These are phyloP conservation scores for Brassica hybrid DNA, from an alignment of 441 rosid species.

Conservation along the genomic window DNA sequence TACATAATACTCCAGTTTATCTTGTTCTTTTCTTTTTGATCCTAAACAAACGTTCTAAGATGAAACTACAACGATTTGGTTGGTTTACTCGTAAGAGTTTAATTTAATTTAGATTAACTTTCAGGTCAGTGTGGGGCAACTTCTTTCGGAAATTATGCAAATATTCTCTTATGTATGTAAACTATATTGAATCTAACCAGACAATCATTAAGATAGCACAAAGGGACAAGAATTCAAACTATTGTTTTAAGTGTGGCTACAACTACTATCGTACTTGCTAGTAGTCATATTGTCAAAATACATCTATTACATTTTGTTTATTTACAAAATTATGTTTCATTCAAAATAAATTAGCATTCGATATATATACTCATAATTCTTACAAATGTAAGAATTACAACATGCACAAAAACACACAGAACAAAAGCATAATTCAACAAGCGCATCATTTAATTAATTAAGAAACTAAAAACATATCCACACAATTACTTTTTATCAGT, in stretches of 20 bases:
- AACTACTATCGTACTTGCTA: neutral
- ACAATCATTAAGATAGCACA: constrained; percentile 39
- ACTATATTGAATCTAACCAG: constrained; percentile 25
- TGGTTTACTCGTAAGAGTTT: constrained; percentile 12
- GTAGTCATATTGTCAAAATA: constrained; percentile 35
- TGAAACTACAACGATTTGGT: constrained; percentile 22
- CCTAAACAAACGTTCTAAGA: neutral
- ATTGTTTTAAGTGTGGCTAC: constrained; percentile 21
- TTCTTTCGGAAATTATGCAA: constrained; percentile 30
- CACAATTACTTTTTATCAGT: neutral
- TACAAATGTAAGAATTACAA: neutral
- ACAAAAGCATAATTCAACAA: neutral
- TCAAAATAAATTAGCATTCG: neutral
- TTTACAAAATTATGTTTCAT: constrained; percentile 6
- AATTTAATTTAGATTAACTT: neutral
- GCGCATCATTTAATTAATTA: neutral
- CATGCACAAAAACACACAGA: neutral
- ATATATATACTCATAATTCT: neutral
- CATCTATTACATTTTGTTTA: constrained; percentile 35
- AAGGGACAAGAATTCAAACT: constrained; percentile 36
- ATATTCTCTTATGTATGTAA: neutral
- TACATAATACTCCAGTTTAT: neutral
- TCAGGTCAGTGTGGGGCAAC: constrained; percentile 23
- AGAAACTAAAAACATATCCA: neutral
- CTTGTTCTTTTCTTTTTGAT: neutral